Evolutionary conservation across 2,329 filamentous ascomycete species (phyloP), one percentile per base, ranked within the genome.

Genomic region (Curvularia lunata): DNA sequence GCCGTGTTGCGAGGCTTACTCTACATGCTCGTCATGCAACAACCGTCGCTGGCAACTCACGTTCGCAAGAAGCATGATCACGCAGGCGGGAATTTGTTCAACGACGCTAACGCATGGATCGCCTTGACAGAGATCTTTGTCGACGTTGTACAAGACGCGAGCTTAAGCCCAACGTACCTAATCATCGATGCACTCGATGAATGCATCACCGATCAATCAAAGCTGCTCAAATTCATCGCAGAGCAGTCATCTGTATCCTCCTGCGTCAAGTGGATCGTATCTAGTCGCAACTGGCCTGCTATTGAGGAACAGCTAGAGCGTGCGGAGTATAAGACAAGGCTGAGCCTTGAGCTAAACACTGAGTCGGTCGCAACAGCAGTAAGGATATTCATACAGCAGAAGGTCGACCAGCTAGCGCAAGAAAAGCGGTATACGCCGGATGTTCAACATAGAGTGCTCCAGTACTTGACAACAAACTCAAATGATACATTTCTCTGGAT

Each of bases 1-100:
- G 70, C 79, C 1, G 75, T 83, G 0, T 57, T 84, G 2, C 74
- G 78, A 0, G 79, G 82, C 0, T 67, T 84, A 0, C 70, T 83
- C 0, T 82, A 73, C 34, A 43, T 77, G 12, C 68, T 85, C 0
- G 48, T 78, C 2, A 38, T 58, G 0, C 66, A 78, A 53, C 64
- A 79, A 2, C 71, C 68, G 21, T 65, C 60, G 4, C 71, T 82
- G 1, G 23, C 27, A 12, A 1, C 9, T 16, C 52, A 63, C n/a
- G 21, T 63, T 12, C 58, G 55, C 8, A 49, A 67, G 8, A 70
- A 72, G 43, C 78, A 81, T 41, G 54, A 59, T 27, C 25, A 51
- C 5, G 56, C 59, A 16, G 59, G 52, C 30, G 53, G 50, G 37
- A 32, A 16, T 28, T 38, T 62, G 25, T 62, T 60, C 32, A 30